phyloP scores from a whole-genome alignment of 768 basidiomycete genomes.

The Mrakia hoshinonis region DNA sequence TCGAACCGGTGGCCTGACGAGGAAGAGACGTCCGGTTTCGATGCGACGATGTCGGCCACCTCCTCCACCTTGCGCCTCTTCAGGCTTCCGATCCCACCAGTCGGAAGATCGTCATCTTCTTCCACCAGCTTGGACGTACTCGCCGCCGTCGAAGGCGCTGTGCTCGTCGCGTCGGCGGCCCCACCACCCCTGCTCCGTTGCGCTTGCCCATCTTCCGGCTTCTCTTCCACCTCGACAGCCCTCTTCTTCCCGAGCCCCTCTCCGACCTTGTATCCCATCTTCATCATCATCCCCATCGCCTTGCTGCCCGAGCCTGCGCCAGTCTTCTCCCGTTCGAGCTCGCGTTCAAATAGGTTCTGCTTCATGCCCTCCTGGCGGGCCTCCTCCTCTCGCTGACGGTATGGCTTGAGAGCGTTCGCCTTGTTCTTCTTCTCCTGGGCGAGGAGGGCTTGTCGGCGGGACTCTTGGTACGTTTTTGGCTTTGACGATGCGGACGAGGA shows the following conservation, averaged over 20 bases:
- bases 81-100: constrained; percentile 10
- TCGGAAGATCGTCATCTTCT: neutral
- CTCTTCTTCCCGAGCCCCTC: constrained; percentile 42
- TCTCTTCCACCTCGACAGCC: neutral
- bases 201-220: constrained; percentile 16
- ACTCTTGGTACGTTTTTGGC: constrained; percentile 60
- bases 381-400: constrained; percentile 52
- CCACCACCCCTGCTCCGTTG: neutral
- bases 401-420: constrained; percentile 55
- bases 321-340: constrained; percentile 55
- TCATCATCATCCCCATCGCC: constrained; percentile 82
- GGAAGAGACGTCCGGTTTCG: neutral
- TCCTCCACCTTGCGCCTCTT: constrained; percentile 18
- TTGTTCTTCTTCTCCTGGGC: constrained; percentile 58
- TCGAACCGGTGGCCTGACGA: constrained; percentile 49
- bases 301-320: constrained; percentile 47
- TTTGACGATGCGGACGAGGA: constrained; percentile 34
- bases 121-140: neutral
- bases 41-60: neutral
- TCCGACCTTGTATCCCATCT: constrained; percentile 85
- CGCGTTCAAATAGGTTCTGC: constrained; percentile 65
- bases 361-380: constrained; percentile 67
- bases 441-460: constrained; percentile 58
- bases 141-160: neutral
- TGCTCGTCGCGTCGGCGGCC: neutral